Conservation (phyloP, 163 green algal genomes). For the Chloromonas sp. region DNA sequence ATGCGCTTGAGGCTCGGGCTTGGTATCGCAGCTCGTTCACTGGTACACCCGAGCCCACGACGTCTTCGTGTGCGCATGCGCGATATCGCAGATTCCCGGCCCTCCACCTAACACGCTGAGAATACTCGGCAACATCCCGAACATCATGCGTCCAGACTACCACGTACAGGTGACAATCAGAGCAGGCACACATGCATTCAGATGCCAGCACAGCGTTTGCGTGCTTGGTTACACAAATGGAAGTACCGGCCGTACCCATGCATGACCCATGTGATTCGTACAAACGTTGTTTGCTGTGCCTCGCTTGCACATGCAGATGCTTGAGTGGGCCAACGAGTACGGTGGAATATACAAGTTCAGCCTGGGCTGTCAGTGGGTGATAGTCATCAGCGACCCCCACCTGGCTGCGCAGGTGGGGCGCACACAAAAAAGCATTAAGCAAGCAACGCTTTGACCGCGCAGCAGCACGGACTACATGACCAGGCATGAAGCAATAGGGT, state of each 20-base stretch:
- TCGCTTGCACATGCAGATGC: constrained; percentile 10
- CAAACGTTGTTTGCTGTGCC: background rate
- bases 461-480: background rate
- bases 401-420: constrained; percentile 20
- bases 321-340: constrained; percentile 47
- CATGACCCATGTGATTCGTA: background rate
- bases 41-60: no score
- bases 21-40: no score
- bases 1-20: no score
- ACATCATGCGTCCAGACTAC: constrained; percentile 47
- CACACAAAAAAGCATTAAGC: background rate
- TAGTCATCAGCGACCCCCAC: constrained; percentile 42
- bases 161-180: constrained; percentile 34
- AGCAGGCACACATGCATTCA: background rate
- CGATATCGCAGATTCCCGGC: no score
- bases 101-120: no score
- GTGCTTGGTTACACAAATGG: background rate
- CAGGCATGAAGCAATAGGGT: background rate
- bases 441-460: background rate
- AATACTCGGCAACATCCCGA: constrained; percentile 37
- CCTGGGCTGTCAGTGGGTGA: constrained; percentile 43
- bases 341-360: constrained; percentile 44
- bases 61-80: no score
- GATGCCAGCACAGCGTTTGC: background rate
- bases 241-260: background rate